These are phyloP conservation scores for Capronia epimyces DNA, from an alignment of 2,329 filamentous ascomycete species.

Conservation along the genomic window DNA sequence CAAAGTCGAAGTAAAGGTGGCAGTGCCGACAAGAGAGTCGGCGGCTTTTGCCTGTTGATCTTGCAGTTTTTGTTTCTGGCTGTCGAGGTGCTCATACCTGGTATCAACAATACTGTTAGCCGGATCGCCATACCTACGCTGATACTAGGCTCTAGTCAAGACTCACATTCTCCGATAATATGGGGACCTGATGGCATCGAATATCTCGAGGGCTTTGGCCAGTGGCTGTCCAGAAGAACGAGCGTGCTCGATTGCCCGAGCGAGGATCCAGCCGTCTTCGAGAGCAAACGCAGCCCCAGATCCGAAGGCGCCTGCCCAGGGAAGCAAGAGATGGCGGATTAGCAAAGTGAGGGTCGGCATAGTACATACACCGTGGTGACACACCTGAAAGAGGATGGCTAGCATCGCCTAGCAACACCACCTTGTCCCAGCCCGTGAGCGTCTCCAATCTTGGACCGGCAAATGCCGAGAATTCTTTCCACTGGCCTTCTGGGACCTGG, in stretches of 20 bases:
- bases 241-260: slow-evolving; percentile 34
- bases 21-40: slow-evolving; percentile 26
- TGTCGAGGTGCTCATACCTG: slow-evolving; percentile 35
- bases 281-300: slow-evolving; percentile 45
- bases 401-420: slow-evolving; percentile 52
- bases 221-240: slow-evolving; percentile 22
- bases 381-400: slow-evolving; percentile 50
- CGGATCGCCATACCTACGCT: neutral
- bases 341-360: neutral
- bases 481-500: slow-evolving; percentile 37
- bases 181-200: slow-evolving; percentile 38
- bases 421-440: slow-evolving; percentile 40
- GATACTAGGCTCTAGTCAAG: neutral
- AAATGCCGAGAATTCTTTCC: slow-evolving; percentile 48
- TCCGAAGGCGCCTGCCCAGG: slow-evolving; percentile 37
- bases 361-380: neutral
- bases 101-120: neutral
- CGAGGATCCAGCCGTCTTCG: slow-evolving; percentile 45
- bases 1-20: slow-evolving; percentile 32
- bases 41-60: slow-evolving; percentile 20
- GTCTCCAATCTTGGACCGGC: slow-evolving; percentile 42
- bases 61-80: slow-evolving; percentile 21
- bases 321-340: neutral
- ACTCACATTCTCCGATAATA: slow-evolving; percentile 41
- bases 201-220: slow-evolving; percentile 35